phyloP scores from a whole-genome alignment of 352 stramenopile species.

The Pythium sp. region DNA sequence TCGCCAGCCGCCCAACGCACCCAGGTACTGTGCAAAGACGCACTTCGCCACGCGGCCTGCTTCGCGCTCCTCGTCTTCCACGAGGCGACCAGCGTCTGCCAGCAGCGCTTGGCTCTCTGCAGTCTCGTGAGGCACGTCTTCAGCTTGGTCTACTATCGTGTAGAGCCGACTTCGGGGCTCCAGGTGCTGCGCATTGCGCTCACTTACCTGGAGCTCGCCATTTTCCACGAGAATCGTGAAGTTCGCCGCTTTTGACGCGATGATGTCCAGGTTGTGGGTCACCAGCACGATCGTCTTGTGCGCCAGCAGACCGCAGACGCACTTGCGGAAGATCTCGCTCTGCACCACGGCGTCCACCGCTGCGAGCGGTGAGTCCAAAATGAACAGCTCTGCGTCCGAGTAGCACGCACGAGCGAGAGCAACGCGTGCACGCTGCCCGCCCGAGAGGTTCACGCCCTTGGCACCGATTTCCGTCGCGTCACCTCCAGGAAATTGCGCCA shows the following conservation, averaged over 20 bases:
- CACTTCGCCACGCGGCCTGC: background rate
- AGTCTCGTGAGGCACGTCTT: background rate
- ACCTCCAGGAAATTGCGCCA: background rate
- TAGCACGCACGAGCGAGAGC: slow-evolving; percentile 2
- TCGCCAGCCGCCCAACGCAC: background rate
- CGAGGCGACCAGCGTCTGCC: background rate
- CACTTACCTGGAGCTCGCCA: background rate
- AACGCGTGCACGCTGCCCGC: background rate
- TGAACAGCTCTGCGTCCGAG: slow-evolving; percentile 26
- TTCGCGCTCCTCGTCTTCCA: slow-evolving; percentile 3
- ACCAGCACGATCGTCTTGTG: slow-evolving; percentile 34
- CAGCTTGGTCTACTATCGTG: background rate
- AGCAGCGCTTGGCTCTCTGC: background rate
- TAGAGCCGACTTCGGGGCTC: background rate
- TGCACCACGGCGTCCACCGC: slow-evolving; percentile 91
- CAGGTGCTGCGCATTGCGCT: background rate
- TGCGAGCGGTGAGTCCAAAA: slow-evolving; percentile 88
- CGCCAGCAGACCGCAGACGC: slow-evolving; percentile 9
- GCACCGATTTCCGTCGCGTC: background rate
- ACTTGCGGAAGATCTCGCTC: slow-evolving; percentile 69
- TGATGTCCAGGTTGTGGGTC: slow-evolving; percentile 2
- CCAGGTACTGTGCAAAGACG: background rate
- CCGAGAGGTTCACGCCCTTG: slow-evolving; percentile 2
- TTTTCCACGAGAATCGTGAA: background rate
- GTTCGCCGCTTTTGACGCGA: background rate